A percentile compares a stretch with the other conserved stretches of the same genome.
Conservation (phyloP, 2,329 filamentous ascomycete genomes). For the Xylaria arbuscula region DNA sequence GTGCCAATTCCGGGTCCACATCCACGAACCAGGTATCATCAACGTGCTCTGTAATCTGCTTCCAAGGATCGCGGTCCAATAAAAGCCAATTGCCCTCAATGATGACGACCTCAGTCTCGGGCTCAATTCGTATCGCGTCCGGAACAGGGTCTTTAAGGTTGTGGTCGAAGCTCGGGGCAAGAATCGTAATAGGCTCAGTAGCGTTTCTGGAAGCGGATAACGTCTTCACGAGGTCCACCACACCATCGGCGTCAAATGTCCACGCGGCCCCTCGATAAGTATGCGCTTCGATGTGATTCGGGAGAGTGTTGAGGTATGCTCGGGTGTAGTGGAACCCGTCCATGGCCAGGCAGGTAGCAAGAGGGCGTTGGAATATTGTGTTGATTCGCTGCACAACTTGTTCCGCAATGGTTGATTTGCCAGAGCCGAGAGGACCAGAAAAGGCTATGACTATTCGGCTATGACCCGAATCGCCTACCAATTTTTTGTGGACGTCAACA, state of each 20-base stretch:
- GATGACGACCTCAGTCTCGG: conserved; percentile 38
- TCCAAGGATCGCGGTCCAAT: conserved; percentile 50
- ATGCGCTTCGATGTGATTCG: conserved; percentile 49
- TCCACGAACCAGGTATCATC: conserved; percentile 58
- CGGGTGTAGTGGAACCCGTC: conserved; percentile 50
- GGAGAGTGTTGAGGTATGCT: conserved; percentile 44
- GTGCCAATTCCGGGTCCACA: conserved; percentile 52
- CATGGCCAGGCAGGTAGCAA: conserved; percentile 42
- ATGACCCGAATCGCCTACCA: conserved; percentile 3
- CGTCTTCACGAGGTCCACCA: conserved; percentile 39
- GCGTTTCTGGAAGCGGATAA: conserved; percentile 32
- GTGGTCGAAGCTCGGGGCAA: conserved; percentile 44
- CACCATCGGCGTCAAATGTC: conserved; percentile 49
- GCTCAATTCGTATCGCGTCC: conserved; percentile 33
- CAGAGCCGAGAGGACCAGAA: conserved; percentile 42
- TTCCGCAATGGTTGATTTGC: conserved; percentile 44
- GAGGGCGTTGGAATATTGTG: conserved; percentile 14
- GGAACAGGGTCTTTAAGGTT: conserved; percentile 42
- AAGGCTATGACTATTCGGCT: conserved; percentile 40
- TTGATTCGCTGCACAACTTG: conserved; percentile 34
- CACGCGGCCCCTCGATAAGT: conserved; percentile 50
- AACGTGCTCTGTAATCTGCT: conserved; percentile 49
- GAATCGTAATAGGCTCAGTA: conserved; percentile 22
- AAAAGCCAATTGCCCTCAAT: conserved; percentile 48
- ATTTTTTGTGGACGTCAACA: conserved; percentile 4